Percentiles rank a stretch among this genome's conserved stretches.
phyloP scores from a whole-genome alignment of 192 early-diverging fungal species.

The Chytriomyces hyalinus region DNA sequence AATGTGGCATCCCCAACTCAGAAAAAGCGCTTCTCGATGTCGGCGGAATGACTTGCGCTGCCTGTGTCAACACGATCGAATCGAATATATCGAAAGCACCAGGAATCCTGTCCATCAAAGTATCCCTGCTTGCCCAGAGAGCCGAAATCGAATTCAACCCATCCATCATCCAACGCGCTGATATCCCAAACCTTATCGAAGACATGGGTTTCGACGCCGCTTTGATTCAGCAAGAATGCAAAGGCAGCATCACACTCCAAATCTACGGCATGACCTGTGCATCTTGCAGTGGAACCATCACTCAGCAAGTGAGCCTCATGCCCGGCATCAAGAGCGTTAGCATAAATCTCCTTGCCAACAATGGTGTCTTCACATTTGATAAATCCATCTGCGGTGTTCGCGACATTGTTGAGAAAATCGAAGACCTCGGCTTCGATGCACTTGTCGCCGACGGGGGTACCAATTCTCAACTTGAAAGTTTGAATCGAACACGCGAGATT shows the following conservation, averaged over 20 bases:
- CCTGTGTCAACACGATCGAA: conserved; percentile 89
- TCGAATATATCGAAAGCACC: conserved; percentile 59
- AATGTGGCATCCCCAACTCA: conserved; percentile 36
- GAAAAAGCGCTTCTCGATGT: conserved; percentile 62
- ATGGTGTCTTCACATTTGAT: conserved; percentile 75
- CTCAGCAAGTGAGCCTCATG: conserved; percentile 65
- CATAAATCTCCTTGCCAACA: conserved; percentile 80
- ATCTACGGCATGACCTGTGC: conserved; percentile 96
- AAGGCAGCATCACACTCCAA: conserved; percentile 65
- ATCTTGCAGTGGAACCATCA: conserved; percentile 79
- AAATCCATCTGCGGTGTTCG: conserved; percentile 69
- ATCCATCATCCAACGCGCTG: conserved; percentile 42
- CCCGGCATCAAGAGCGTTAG: conserved; percentile 64
- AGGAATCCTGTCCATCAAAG: conserved; percentile 77
- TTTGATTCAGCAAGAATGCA: conserved; percentile 52
- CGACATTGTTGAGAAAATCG: conserved; percentile 79
- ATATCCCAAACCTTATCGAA: conserved; percentile 69
- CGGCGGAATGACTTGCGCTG: conserved; percentile 94
- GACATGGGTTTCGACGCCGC: conserved; percentile 77
- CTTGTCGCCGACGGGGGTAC: conserved; percentile 65
- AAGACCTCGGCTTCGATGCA: conserved; percentile 81
- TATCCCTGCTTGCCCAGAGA: conserved; percentile 82
- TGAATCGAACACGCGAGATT: conserved; percentile 86
- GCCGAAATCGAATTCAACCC: conserved; percentile 74
- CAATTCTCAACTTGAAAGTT: conserved; percentile 86